Evolutionary conservation across 805 yeast species (phyloP).

Genomic region (Cyberlindnera maritima): DNA sequence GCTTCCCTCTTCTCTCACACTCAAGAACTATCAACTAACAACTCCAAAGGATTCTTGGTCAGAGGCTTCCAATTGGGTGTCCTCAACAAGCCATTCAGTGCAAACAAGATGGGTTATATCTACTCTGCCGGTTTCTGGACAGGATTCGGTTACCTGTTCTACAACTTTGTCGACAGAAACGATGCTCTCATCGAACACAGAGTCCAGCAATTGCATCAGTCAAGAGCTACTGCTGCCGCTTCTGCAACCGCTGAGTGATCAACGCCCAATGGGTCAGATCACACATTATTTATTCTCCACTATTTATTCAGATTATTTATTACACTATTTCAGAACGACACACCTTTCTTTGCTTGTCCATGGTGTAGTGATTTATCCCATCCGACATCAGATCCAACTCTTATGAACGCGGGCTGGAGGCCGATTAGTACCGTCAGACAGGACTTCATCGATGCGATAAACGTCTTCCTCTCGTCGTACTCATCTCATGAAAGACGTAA

Average conservation of each 20-base stretch:
- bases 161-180: conserved; percentile 37
- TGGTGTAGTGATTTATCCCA: no score
- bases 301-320: not conserved
- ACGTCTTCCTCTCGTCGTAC: no score
- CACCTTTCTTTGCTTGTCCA: no score
- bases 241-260: conserved; percentile 1
- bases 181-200: conserved; percentile 37
- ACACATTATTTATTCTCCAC: not conserved
- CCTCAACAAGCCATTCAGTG: conserved; percentile 37
- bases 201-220: conserved; percentile 34
- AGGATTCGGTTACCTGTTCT: conserved; percentile 39
- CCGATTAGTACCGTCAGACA: no score
- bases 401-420: no score
- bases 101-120: conserved; percentile 39
- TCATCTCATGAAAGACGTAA: no score
- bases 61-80: conserved; percentile 46
- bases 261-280: not conserved
- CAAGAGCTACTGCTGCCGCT: conserved; percentile 32
- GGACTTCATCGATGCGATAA: no score
- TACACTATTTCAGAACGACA: no score
- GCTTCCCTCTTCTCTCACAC: not conserved
- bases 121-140: conserved; percentile 45
- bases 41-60: conserved; percentile 34
- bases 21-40: conserved; percentile 1
- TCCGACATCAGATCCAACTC: no score